Base-by-base conservation (phyloP, 176 grass and related monocot genomes). In the Alloteropsis semialata region DNA sequence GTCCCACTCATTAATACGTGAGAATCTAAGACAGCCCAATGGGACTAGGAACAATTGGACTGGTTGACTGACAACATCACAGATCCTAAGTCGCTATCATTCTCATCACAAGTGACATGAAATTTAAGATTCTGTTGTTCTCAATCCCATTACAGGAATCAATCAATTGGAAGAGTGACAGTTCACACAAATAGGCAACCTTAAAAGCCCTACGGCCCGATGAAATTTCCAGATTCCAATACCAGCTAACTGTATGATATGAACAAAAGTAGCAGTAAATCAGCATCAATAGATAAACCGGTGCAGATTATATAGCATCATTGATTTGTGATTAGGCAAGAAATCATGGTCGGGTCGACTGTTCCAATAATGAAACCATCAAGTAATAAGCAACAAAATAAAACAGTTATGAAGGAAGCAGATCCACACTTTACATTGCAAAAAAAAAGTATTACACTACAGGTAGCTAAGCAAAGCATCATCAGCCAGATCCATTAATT, bases 401-500 rank as follows among this genome's bases (percentile, higher is more conserved):
- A 51, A 69, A 19, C 55, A 11, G 42, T 53, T 7, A 67, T 10
- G 8, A 36, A 67, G n/a, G 4, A 38, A 50, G 30, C 77, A 80
- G 60, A 80, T 80, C 77, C 79, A 71, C 65, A 70, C 25, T 82
- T 72, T 82, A 82, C 79, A 82, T 66, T 51, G 44, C 61, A 50
- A n/a, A n/a, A n/a, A n/a, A n/a, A 59, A 11, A 71, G 68, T 74
- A 74, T 34, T 53, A 74, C 32, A 67, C 53, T 68, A 55, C 63
- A 71, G 0, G 42, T 44, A 56, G 77, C 13, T 64, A 74, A 81
- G 30, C 37, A 74, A 45, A 25, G 65, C 50, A 78, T 1, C 56
- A 89, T 81, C 24, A 30, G 73, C 8, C 57, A 81, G 72, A 85
- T 76, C 62, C 63, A 74, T 64, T 22, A 33, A 75, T 85, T 46